These are phyloP conservation scores for Chlamydomonas schloesseri DNA, from an alignment of 139 green algal species.

Conservation along the genomic window DNA sequence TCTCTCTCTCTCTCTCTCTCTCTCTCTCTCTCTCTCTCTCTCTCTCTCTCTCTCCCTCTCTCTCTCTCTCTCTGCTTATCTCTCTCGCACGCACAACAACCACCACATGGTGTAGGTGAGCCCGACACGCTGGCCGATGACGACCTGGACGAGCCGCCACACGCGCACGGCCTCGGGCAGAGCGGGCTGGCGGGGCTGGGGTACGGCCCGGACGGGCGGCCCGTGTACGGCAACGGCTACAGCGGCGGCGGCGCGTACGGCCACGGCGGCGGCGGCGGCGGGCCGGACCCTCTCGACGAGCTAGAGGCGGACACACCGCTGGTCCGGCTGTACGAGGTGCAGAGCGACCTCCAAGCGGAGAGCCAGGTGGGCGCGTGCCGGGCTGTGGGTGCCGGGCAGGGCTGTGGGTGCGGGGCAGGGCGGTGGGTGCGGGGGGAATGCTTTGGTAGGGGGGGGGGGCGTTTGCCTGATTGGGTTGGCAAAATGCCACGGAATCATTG, in stretches of 20 bases:
- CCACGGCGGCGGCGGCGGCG: background rate
- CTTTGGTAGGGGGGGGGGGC: too few species aligned
- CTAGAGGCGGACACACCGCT: slow-evolving; percentile 34
- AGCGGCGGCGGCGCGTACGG: background rate
- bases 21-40: too few species aligned
- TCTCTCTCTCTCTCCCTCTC: too few species aligned
- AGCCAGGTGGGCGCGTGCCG: background rate
- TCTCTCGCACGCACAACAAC: too few species aligned
- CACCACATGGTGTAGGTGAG: background rate
- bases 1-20: too few species aligned
- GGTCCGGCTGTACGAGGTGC: slow-evolving; percentile 23
- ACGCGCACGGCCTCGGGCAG: background rate
- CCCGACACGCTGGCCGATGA: slow-evolving; percentile 32
- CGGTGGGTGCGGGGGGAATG: too few species aligned
- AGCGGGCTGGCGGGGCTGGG: background rate
- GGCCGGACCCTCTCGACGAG: slow-evolving; percentile 23
- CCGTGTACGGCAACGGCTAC: background rate
- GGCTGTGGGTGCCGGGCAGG: too few species aligned
- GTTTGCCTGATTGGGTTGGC: too few species aligned
- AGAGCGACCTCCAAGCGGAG: slow-evolving; percentile 5
- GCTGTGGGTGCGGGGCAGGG: too few species aligned
- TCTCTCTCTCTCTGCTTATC: too few species aligned
- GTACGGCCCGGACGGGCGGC: background rate
- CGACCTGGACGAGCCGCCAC: background rate
- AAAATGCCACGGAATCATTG: too few species aligned